A percentile compares a stretch with the other conserved stretches of the same genome.
phyloP scores from a whole-genome alignment of 345 rosid species.

The Gossypium raimondii region DNA sequence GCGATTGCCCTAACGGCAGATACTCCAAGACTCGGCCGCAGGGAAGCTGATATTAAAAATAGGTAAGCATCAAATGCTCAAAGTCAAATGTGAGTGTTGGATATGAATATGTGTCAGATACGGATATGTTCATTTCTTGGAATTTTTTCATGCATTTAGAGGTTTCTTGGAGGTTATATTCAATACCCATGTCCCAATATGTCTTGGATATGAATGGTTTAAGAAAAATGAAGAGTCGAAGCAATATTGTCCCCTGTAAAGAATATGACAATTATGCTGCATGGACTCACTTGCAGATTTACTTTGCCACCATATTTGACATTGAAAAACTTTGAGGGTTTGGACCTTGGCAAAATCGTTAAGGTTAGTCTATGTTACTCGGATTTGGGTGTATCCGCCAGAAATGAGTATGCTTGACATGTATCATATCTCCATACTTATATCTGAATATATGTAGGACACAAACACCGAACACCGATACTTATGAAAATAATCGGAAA shows the following conservation, averaged over 20 bases:
- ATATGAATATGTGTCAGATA: too few species aligned
- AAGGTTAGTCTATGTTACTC: constrained; percentile 31
- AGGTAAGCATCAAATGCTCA: constrained; percentile 37
- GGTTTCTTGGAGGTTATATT: neutral
- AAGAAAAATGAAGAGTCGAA: too few species aligned
- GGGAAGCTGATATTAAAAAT: constrained; percentile 94
- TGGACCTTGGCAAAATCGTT: constrained; percentile 71
- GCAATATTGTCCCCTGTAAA: too few species aligned
- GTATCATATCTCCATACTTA: too few species aligned
- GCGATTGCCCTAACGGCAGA: constrained; percentile 94
- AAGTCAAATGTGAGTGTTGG: neutral
- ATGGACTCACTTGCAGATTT: constrained; percentile 46
- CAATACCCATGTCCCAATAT: too few species aligned
- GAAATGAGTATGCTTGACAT: too few species aligned
- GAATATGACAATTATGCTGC: neutral
- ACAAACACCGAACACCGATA: too few species aligned
- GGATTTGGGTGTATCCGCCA: too few species aligned
- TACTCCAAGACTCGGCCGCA: constrained; percentile 90
- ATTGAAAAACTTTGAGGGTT: constrained; percentile 83
- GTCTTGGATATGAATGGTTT: neutral
- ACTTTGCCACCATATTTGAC: constrained; percentile 63
- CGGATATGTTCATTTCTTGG: neutral
- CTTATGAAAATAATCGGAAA: too few species aligned
- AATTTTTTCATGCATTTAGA: neutral
- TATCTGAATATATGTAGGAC: too few species aligned